Conservation (phyloP, 2,329 filamentous ascomycete genomes). For the Sordariomycetes sp. region DNA sequence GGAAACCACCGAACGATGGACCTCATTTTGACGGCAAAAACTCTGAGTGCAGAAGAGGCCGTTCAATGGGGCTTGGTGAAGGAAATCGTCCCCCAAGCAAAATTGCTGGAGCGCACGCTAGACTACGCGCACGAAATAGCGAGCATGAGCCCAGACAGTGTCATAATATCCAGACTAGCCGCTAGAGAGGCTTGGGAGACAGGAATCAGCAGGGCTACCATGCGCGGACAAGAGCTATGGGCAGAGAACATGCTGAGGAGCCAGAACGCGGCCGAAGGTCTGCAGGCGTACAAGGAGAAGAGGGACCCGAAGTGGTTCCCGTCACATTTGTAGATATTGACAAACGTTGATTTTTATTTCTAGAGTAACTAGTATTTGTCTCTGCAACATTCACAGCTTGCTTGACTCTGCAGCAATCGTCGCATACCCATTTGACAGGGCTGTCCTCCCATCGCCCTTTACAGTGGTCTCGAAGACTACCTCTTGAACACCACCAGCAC, state of each 20-base stretch:
- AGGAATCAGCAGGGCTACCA: constrained; percentile 20
- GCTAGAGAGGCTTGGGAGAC: constrained; percentile 24
- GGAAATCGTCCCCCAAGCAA: constrained; percentile 18
- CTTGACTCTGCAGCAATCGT: constrained; percentile 15
- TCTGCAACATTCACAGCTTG: constrained; percentile 19
- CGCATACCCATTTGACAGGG: constrained; percentile 25
- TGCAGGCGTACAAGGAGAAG: constrained; percentile 20
- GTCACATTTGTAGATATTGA: constrained; percentile 14
- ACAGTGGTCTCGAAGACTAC: constrained; percentile 30
- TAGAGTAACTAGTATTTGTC: too few species aligned
- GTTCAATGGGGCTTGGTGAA: constrained; percentile 18
- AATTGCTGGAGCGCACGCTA: constrained; percentile 16
- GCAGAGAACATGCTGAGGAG: constrained; percentile 18
- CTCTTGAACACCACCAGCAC: constrained; percentile 19
- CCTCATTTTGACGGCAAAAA: constrained; percentile 17
- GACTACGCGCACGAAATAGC: constrained; percentile 20
- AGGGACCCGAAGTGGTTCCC: constrained; percentile 18
- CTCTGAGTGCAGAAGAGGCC: constrained; percentile 15
- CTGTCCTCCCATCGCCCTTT: constrained; percentile 24
- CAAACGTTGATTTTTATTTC: too few species aligned
- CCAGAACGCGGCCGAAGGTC: constrained; percentile 16
- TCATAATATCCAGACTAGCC: constrained; percentile 20
- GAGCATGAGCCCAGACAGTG: constrained; percentile 20
- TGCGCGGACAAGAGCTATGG: constrained; percentile 21
- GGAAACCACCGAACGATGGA: constrained; percentile 23